These are phyloP conservation scores for Lentithecium fluviatile DNA, from an alignment of 495 filamentous ascomycete species.

Conservation along the genomic window DNA sequence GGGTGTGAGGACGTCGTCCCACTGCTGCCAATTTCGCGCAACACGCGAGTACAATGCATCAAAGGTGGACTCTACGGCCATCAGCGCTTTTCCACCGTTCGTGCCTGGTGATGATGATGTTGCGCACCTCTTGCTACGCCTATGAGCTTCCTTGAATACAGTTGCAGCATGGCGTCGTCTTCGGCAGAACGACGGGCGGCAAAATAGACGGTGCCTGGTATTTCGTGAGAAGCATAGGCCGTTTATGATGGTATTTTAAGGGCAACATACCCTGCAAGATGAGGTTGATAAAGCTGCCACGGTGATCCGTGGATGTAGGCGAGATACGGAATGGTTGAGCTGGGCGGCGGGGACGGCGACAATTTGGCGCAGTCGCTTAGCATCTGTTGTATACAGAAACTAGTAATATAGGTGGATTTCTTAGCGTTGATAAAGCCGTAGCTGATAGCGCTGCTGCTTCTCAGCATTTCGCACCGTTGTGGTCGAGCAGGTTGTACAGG, in stretches of 20 bases:
- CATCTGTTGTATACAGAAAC: too few species aligned
- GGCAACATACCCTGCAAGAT: slow-evolving; percentile 17
- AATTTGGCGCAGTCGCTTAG: neutral
- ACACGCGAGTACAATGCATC: slow-evolving; percentile 13
- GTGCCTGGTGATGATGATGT: slow-evolving; percentile 1
- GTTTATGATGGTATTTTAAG: neutral
- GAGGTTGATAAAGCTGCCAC: slow-evolving; percentile 24
- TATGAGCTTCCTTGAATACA: slow-evolving; percentile 18
- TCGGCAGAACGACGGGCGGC: slow-evolving; percentile 20
- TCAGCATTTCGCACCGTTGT: too few species aligned
- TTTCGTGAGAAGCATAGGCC: slow-evolving; percentile 9
- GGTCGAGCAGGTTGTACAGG: too few species aligned
- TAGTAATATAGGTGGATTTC: too few species aligned
- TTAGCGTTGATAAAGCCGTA: too few species aligned
- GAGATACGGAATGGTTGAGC: slow-evolving; percentile 2
- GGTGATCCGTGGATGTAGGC: neutral
- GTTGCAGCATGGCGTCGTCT: slow-evolving; percentile 14
- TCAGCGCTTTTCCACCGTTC: slow-evolving; percentile 11
- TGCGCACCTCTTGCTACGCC: slow-evolving; percentile 19
- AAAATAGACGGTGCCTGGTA: slow-evolving; percentile 27
- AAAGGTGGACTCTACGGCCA: slow-evolving; percentile 22
- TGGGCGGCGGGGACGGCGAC: neutral
- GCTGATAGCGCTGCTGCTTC: too few species aligned
- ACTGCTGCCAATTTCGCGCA: slow-evolving; percentile 10
- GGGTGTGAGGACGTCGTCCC: slow-evolving; percentile 25